Conservation (phyloP, 23 red algal genomes). For the Gracilaria vermiculophylla region DNA sequence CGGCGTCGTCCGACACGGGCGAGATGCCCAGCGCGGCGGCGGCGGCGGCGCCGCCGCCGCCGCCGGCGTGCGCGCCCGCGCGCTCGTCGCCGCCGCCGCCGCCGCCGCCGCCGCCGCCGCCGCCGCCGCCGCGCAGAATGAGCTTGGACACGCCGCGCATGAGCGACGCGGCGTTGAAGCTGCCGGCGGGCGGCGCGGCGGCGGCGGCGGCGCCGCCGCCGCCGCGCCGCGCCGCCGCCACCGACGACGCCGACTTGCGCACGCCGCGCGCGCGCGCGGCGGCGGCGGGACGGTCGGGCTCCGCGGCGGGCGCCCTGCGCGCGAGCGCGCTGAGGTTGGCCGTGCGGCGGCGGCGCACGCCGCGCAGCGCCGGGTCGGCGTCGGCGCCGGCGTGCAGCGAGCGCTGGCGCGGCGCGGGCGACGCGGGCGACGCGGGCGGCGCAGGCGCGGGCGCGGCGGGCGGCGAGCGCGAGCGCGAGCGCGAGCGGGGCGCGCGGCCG, state of each 20-base stretch:
- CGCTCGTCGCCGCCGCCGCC: background rate
- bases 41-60: background rate
- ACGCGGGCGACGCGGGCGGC: background rate
- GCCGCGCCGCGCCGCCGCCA: background rate
- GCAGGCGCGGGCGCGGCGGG: background rate
- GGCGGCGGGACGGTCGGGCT: too few species aligned
- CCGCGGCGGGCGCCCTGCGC: background rate
- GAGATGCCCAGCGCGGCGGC: background rate
- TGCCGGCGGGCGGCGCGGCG: background rate
- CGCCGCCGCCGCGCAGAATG: background rate
- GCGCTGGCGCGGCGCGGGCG: too few species aligned
- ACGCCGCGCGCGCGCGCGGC: background rate
- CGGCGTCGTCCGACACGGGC: background rate
- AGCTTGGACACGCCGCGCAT: constrained; percentile 4
- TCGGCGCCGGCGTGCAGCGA: background rate
- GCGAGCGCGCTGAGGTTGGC: background rate
- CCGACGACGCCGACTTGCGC: background rate
- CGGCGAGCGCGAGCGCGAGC: too few species aligned
- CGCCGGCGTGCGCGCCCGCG: background rate
- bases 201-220: background rate
- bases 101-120: background rate
- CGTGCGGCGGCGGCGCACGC: background rate
- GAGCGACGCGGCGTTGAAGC: background rate
- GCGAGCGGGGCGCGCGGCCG: background rate
- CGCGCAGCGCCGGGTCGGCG: background rate